phyloP scores from a whole-genome alignment of 2,329 filamentous ascomycete genomes.

The Falciphora oryzae region DNA sequence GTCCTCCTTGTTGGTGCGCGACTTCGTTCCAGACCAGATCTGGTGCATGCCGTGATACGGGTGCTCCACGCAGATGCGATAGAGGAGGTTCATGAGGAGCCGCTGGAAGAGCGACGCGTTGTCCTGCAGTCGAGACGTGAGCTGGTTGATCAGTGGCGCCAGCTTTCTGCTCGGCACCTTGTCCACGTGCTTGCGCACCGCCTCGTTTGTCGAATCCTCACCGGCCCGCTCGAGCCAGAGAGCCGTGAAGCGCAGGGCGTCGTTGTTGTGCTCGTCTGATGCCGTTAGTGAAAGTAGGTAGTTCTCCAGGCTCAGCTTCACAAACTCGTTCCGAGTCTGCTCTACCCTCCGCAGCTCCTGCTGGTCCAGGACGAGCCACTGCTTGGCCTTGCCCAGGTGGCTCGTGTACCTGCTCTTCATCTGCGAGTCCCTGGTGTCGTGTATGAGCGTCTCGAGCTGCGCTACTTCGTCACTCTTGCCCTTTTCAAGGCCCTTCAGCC shows the following conservation, averaged over 20 bases:
- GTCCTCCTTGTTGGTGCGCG: constrained; percentile 64
- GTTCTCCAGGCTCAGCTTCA: constrained; percentile 87
- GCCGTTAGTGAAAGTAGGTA: constrained; percentile 81
- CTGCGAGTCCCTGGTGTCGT: constrained; percentile 44
- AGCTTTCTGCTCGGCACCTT: constrained; percentile 88
- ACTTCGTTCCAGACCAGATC: constrained; percentile 76
- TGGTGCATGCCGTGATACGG: constrained; percentile 98
- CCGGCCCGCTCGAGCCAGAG: constrained; percentile 86
- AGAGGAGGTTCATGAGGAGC: constrained; percentile 66
- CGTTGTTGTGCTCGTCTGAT: constrained; percentile 83
- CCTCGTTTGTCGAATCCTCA: constrained; percentile 69
- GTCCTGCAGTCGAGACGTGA: constrained; percentile 84
- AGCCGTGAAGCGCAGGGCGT: constrained; percentile 85
- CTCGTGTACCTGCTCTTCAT: constrained; percentile 51
- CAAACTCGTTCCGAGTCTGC: constrained; percentile 70
- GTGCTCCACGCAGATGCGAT: constrained; percentile 83
- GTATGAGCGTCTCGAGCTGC: constrained; percentile 60
- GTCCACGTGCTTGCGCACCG: constrained; percentile 63
- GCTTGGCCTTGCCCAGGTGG: constrained; percentile 66
- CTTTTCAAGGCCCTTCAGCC: constrained; percentile 72
- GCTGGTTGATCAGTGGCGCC: constrained; percentile 86
- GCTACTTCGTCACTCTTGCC: constrained; percentile 76
- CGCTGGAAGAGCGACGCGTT: constrained; percentile 66
- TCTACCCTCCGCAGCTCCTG: constrained; percentile 77
- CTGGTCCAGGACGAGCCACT: constrained; percentile 87